Base-by-base conservation (phyloP, 75 land plant species). In the Picea glauca region DNA sequence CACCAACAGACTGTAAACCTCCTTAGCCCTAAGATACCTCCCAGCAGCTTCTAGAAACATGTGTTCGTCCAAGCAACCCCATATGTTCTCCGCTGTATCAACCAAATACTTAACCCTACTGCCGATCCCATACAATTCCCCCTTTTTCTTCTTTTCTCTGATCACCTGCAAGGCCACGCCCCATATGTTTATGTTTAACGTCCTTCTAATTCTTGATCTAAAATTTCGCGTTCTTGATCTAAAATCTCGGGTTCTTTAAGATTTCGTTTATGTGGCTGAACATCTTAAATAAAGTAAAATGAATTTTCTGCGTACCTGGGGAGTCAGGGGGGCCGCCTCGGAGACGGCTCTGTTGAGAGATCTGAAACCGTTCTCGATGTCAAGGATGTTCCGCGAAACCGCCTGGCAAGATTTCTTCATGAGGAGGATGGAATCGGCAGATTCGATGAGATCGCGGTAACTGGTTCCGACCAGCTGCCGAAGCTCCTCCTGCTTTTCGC, bases 391-490 rank as follows among this genome's bases (percentile, higher is more conserved):
- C 63, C 72, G 79, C 12, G 93, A 87, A 58, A 98, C 93, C 65
- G 88, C 81, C 32, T 88, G 82, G 60, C 85, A 89, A 9, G 89
- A 84, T 23, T 87, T 82, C 50, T 86, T 86, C 94, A 98, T 98
- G 61, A 72, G 84, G n/a, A 91, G 64, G 57, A 98, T 98, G 60
- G 94, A 86, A 79, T 98, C 99, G 40, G 99, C 99, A 31, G 99
- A 98, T 60, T 98, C 98, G 76, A 98, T 98, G 75, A 98, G 89
- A 74, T 98, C 99, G 20, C 99, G 90, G 90, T 98, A 98, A 65
- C 99, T 88, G 33, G 80, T 87, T 12, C 99, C 99, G 59, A 98
- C 96, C 23, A 98, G 91, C 72, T 88, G 96, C 62, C 98, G 89
- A 64, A 98, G 92, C 81, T 98, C 99, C 81, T 95, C 96, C 74